Evolutionary conservation across 2,329 filamentous ascomycete genomes (phyloP), one percentile per base, ranked within the genome.

Genomic region (Thielaviopsis musarum): DNA sequence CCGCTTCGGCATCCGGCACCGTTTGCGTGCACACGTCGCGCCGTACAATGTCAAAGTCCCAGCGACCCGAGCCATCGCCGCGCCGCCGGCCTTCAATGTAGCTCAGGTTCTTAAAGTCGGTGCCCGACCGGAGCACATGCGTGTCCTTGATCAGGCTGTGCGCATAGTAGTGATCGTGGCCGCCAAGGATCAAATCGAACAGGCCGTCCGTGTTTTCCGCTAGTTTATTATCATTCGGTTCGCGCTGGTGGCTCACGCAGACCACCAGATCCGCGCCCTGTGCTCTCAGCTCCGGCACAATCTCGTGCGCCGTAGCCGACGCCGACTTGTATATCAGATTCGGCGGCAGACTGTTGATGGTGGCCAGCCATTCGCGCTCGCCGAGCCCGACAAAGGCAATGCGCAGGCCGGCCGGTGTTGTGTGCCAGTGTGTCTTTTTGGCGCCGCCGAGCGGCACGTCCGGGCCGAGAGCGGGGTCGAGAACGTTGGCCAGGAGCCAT

Each of bases 81-180:
- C 59, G 45, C 1, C 68, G 60, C 65, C 87, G 80, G 1, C 82
- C 86, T 69, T 95, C 88, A 57, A 96, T 79, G 67, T 95, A 95
- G 67, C 87, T 93, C 38, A 95, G 74, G 68, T 96, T 87, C 71
- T 93, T 94, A 72, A 95, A 96, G 69, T 96, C 91, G 19, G 84
- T 88, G 0, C 91, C 90, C 0, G 88, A 94, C 1, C 91, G 81
- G n/a, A 96, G 74, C 2, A 95, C 81, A 66, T 95, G 90, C 0
- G 82, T 87, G 9, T 84, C 85, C 62, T 91, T 90, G 69, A 93
- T 78, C 59, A 90, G 67, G 59, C 77, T 80, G 70, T 95, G 88
- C 17, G 78, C 78, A 68, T 95, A 95, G 71, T 85, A 93, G 68
- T 96, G 91, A 66, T 95, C 91, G 67, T 95, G 90, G 0, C 90